These are phyloP conservation scores for Fermentozyma sake DNA, from an alignment of 1,139 yeast species.

Conservation along the genomic window DNA sequence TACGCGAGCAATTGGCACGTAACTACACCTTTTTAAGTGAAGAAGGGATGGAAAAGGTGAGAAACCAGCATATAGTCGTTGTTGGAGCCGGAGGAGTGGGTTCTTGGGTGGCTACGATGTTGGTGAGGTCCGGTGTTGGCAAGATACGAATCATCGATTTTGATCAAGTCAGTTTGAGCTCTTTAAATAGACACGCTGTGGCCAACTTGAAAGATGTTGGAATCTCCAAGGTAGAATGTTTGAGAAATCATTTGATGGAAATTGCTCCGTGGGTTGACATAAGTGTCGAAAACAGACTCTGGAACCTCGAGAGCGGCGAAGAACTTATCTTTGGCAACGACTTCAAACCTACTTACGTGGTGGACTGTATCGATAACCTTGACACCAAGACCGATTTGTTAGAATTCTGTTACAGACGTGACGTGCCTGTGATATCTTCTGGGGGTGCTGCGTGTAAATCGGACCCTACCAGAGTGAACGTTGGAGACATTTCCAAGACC, in stretches of 20 bases:
- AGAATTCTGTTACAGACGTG: slow-evolving; percentile 59
- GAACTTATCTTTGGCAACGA: slow-evolving; percentile 51
- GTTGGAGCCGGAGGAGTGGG: slow-evolving; percentile 99
- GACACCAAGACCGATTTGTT: slow-evolving; percentile 91
- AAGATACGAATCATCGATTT: slow-evolving; percentile 80
- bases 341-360: slow-evolving; percentile 65
- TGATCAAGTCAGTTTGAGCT: slow-evolving; percentile 90
- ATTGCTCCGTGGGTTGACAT: slow-evolving; percentile 91
- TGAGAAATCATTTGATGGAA: slow-evolving; percentile 55
- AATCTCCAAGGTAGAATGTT: slow-evolving; percentile 76
- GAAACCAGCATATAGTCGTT: slow-evolving; percentile 71
- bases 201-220: slow-evolving; percentile 90
- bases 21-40: slow-evolving; percentile 89
- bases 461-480: slow-evolving; percentile 44
- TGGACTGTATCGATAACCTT: slow-evolving; percentile 93
- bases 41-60: slow-evolving; percentile 73
- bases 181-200: slow-evolving; percentile 90
- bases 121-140: slow-evolving; percentile 85
- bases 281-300: slow-evolving; percentile 71
- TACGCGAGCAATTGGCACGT: slow-evolving; percentile 87
- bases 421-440: slow-evolving; percentile 69
- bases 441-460: slow-evolving; percentile 91
- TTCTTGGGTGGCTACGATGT: slow-evolving; percentile 92
- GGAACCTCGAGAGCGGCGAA: slow-evolving; percentile 65
- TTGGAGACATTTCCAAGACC: slow-evolving; percentile 47